These are phyloP conservation scores for Rhizophagus clarus DNA, from an alignment of 192 early-diverging fungal genomes.

Conservation along the genomic window DNA sequence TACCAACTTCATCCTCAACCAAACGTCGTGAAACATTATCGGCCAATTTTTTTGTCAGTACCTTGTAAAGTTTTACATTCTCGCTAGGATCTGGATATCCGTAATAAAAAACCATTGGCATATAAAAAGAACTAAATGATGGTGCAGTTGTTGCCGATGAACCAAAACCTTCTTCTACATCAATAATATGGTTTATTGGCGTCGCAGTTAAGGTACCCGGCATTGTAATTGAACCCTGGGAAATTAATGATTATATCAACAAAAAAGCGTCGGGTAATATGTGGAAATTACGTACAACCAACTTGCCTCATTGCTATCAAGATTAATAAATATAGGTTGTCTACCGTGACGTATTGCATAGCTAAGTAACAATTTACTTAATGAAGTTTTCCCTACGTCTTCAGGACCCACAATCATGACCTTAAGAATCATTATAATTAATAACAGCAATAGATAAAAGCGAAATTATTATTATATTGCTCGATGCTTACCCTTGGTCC, in stretches of 20 bases:
- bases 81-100: conserved; percentile 77
- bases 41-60: conserved; percentile 66
- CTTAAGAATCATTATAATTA: conserved; percentile 31
- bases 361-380: conserved; percentile 84
- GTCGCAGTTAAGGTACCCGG: conserved; percentile 86
- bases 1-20: conserved; percentile 60
- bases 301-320: conserved; percentile 79
- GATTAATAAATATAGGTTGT: conserved; percentile 79
- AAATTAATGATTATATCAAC: neutral
- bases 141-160: conserved; percentile 68
- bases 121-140: conserved; percentile 62
- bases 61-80: conserved; percentile 80
- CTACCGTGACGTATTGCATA: conserved; percentile 79
- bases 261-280: neutral
- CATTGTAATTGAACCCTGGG: conserved; percentile 76
- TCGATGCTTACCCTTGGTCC: conserved; percentile 49
- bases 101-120: conserved; percentile 90
- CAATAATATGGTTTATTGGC: conserved; percentile 74
- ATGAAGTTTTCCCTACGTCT: conserved; percentile 91
- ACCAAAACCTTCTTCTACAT: conserved; percentile 82
- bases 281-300: neutral
- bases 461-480: neutral
- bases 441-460: neutral
- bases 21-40: conserved; percentile 64
- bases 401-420: conserved; percentile 90